Evolutionary conservation across 768 basidiomycete genomes (phyloP).

Genomic region (Serpula lacrymans): DNA sequence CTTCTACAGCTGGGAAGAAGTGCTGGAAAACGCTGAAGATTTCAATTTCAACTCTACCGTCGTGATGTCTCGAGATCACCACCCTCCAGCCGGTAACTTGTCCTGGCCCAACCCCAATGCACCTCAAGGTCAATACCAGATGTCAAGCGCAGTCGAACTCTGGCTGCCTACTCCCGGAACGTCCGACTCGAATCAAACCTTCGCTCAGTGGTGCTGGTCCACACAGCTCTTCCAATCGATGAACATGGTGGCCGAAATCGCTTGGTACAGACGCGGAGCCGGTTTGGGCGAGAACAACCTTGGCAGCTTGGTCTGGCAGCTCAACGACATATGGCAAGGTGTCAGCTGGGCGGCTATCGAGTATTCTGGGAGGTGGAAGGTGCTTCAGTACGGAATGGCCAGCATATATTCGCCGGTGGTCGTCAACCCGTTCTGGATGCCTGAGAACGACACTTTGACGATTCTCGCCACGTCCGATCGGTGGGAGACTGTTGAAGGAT

Average conservation of each 20-base stretch:
- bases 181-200: conserved; percentile 49
- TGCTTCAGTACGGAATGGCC: conserved; percentile 49
- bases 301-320: conserved; percentile 56
- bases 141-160: conserved; percentile 47
- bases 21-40: conserved; percentile 45
- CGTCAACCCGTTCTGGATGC: conserved; percentile 57
- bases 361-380: conserved; percentile 60
- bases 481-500: conserved; percentile 43
- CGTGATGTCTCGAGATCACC: conserved; percentile 54
- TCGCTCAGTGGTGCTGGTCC: conserved; percentile 63
- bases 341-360: conserved; percentile 55
- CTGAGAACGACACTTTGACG: conserved; percentile 43
- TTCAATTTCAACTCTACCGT: conserved; percentile 58
- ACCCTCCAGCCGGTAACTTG: conserved; percentile 50
- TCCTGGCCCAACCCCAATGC: conserved; percentile 56
- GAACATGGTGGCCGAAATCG: conserved; percentile 56
- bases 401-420: conserved; percentile 43
- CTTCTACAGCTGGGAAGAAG: conserved; percentile 60
- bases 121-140: conserved; percentile 47
- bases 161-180: conserved; percentile 55
- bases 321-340: conserved; percentile 62
- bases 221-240: conserved; percentile 60
- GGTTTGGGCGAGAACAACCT: conserved; percentile 57
- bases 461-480: conserved; percentile 52
- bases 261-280: conserved; percentile 59